These are phyloP conservation scores for Marasmius fiardii DNA, from an alignment of 1,284 basidiomycete species.

Conservation along the genomic window DNA sequence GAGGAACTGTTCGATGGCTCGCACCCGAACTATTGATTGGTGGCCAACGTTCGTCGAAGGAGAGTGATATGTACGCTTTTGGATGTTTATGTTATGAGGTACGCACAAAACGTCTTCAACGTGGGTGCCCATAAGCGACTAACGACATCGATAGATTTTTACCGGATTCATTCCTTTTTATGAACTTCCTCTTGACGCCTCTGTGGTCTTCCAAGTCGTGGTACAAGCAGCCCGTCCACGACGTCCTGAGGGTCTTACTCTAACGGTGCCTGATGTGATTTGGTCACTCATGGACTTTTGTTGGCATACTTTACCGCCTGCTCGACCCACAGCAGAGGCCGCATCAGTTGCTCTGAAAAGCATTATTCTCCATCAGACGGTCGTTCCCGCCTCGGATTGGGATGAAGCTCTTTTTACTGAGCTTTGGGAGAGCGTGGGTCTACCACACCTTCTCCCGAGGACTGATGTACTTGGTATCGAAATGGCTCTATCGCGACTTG, in stretches of 20 bases:
- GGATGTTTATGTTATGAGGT: background rate
- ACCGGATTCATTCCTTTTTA: background rate
- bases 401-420: background rate
- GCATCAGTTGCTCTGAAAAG: background rate
- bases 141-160: background rate
- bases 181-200: background rate
- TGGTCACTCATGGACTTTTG: background rate
- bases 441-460: no score
- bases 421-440: background rate
- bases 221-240: background rate
- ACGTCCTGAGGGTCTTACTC: background rate
- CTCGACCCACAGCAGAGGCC: background rate
- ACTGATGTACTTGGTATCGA: background rate
- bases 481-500: background rate
- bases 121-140: background rate
- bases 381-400: background rate
- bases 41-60: background rate
- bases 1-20: background rate
- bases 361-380: background rate
- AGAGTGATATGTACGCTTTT: background rate
- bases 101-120: background rate
- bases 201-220: background rate
- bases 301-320: background rate
- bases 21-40: background rate
- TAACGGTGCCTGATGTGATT: background rate